Conservation (phyloP, 306 rosid genomes). For the Ammopiptanthus mongolicus region DNA sequence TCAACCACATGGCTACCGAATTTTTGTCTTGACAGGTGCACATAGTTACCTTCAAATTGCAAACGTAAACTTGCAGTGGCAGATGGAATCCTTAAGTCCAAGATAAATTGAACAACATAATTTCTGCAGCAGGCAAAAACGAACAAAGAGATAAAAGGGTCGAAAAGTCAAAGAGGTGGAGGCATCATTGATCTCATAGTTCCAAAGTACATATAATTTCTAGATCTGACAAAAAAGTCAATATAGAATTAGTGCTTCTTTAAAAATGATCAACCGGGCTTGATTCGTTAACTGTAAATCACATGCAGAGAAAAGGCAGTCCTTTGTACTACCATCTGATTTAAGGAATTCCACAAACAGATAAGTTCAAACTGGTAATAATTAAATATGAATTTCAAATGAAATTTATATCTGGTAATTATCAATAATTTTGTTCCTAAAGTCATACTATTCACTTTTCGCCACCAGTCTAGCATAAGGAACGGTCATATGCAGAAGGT, state of each 20-base stretch:
- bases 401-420: background rate
- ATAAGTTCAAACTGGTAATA: background rate
- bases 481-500: background rate
- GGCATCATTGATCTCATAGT: background rate
- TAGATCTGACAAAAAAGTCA: background rate
- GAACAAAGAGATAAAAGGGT: background rate
- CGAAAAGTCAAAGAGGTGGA: background rate
- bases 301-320: background rate
- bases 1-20: constrained; percentile 59
- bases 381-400: background rate
- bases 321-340: background rate
- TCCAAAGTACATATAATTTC: background rate
- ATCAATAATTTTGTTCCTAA: background rate
- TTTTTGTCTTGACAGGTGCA: constrained; percentile 45
- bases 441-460: background rate
- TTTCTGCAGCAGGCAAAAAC: constrained; percentile 30
- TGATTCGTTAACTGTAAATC: background rate
- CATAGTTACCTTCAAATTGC: constrained; percentile 43
- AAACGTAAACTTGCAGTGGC: constrained; percentile 27
- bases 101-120: constrained; percentile 55
- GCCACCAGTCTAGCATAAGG: background rate
- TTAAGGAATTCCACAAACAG: background rate
- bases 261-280: background rate
- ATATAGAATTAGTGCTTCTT: background rate
- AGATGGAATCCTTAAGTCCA: constrained; percentile 37